Percentiles rank a stretch among this genome's conserved stretches.
Conservation (phyloP, 2,329 filamentous ascomycete genomes). For the Thelonectria discophora region DNA sequence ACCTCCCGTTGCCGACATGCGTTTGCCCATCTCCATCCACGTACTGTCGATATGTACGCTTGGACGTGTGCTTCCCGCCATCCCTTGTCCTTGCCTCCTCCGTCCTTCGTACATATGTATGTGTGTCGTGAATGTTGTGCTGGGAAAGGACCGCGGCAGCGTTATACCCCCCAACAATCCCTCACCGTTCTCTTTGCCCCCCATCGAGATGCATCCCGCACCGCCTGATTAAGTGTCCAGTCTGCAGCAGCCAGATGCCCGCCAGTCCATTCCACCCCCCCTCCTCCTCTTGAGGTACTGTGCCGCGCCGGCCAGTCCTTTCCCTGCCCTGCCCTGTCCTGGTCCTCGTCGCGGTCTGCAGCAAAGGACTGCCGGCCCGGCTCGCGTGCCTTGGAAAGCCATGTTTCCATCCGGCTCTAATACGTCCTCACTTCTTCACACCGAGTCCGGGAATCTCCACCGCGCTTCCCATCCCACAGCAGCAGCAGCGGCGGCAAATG, state of each 20-base stretch:
- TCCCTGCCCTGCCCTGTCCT: not conserved
- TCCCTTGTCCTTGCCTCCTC: slow-evolving; percentile 9
- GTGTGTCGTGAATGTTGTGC: not conserved
- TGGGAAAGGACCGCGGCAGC: not conserved
- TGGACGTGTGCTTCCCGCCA: slow-evolving; percentile 9
- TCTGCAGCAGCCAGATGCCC: too few relatives aligned
- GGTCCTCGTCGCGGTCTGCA: too few relatives aligned
- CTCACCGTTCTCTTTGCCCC: too few relatives aligned
- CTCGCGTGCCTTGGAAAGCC: not conserved
- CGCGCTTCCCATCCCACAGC: too few relatives aligned
- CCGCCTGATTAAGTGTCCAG: too few relatives aligned
- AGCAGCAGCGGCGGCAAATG: not conserved
- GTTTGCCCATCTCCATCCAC: not conserved
- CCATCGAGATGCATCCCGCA: too few relatives aligned
- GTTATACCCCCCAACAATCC: not conserved
- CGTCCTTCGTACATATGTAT: not conserved
- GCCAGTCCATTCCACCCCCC: too few relatives aligned
- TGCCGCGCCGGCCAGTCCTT: not conserved
- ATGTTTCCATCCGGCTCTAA: not conserved
- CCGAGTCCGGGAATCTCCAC: not conserved
- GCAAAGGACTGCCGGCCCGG: not conserved
- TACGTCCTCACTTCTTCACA: too few relatives aligned
- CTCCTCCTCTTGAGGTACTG: too few relatives aligned
- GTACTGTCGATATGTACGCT: slow-evolving; percentile 7
- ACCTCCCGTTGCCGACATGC: slow-evolving; percentile 10